Base-by-base conservation (phyloP, 352 stramenopile species). In the Globisporangium cylindrosporum region DNA sequence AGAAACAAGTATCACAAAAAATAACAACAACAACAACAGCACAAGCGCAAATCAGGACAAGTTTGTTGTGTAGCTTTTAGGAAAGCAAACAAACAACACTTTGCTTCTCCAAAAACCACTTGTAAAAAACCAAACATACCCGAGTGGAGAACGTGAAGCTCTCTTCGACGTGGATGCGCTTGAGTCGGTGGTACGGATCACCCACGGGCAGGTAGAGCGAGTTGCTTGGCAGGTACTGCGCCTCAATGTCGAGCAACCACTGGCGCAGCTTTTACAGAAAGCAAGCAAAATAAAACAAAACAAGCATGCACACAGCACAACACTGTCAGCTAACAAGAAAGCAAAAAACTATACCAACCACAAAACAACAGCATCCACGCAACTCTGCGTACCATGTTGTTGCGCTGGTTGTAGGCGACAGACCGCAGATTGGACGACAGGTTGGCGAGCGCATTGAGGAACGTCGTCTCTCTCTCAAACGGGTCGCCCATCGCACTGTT, bases 121-220 rank as follows among this genome's bases (percentile, higher is more conserved):
- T 8, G 20, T 6, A 24, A 24, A 51, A 51, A 22, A n/a, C 8
- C 1, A 49, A 48, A 20, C 64, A 18, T 68, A 86, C 78, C 22
- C 87, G 66, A 10, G 87, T 94, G 18, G 83, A 92, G 59, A 95
- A 95, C 0, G 85, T 93, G 72, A 95, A 95, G 66, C 85, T 92
- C 59, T 95, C 87, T 6, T 74, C 75, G 9, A 93, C 78, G 63
- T 93, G 87, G 48, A 95, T 86, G 24, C 77, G 79, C 70, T 93
- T 93, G 38, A 95, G 69, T 4, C 84, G 81, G 51, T 95, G 87
- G 54, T 82, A 90, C 27, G 82, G 77, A 59, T 95, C 92, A 22
- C 85, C 84, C 10, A 93, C 84, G 2, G 87, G 87, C 2, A 95
- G 36, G 48, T 93, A 95, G 12, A 95, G 77, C 38, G 85, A 89